These are phyloP conservation scores for Amylocystis lapponica DNA, from an alignment of 768 basidiomycete species.

Conservation along the genomic window DNA sequence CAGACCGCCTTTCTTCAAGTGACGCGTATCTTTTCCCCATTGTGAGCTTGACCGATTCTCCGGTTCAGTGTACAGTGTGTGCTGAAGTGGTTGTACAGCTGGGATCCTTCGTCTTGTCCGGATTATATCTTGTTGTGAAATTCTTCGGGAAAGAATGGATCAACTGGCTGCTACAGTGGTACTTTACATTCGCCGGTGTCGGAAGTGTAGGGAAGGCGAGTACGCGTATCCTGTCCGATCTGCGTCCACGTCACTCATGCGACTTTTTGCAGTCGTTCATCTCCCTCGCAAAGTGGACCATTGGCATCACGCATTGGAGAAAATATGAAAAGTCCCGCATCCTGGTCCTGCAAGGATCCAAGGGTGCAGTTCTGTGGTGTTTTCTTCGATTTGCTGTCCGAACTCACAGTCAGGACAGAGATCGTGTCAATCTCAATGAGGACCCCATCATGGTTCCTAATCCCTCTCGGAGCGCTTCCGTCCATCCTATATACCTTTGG, in stretches of 20 bases:
- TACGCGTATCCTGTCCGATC: neutral
- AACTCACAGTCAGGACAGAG: constrained; percentile 22
- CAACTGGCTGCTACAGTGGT: constrained; percentile 74
- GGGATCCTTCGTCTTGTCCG: constrained; percentile 64
- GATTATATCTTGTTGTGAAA: constrained; percentile 65
- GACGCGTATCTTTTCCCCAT: constrained; percentile 78
- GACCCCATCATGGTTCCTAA: constrained; percentile 49
- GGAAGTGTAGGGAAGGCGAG: constrained; percentile 67
- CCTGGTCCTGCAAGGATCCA: constrained; percentile 41
- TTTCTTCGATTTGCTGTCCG: constrained; percentile 8
- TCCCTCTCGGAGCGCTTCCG: constrained; percentile 58
- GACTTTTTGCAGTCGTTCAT: constrained; percentile 28
- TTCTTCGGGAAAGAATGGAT: constrained; percentile 79
- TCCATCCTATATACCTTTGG: constrained; percentile 56
- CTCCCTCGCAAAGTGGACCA: constrained; percentile 40
- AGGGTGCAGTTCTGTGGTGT: constrained; percentile 33
- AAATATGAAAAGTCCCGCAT: constrained; percentile 40
- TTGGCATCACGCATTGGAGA: constrained; percentile 55
- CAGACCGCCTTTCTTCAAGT: constrained; percentile 53
- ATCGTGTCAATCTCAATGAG: constrained; percentile 40
- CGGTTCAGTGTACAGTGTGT: neutral
- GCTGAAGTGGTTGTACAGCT: constrained; percentile 34
- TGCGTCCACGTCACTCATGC: neutral
- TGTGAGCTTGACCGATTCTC: constrained; percentile 36
- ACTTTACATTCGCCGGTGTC: constrained; percentile 61